phyloP scores from a whole-genome alignment of 345 rosid species.

The Eucalyptus erythrocorys region DNA sequence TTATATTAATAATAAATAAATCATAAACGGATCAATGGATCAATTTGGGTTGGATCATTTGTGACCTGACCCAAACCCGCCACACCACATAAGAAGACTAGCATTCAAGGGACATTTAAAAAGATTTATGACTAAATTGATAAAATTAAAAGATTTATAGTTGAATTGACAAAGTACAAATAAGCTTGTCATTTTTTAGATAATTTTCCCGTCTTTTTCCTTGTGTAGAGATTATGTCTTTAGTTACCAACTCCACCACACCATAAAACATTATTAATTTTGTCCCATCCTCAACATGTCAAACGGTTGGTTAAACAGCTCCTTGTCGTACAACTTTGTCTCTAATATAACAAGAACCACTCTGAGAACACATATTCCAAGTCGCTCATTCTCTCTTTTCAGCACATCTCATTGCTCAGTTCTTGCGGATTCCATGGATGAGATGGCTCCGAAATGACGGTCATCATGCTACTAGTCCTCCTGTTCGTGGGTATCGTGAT shows the following conservation, averaged over 20 bases:
- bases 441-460: background rate
- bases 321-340: background rate
- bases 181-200: background rate
- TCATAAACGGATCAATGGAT: no score
- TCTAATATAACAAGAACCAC: background rate
- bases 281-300: background rate
- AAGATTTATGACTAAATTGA: no score
- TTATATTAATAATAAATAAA: no score
- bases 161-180: no score
- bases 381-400: background rate
- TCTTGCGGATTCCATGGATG: background rate
- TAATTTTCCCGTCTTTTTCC: background rate
- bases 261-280: background rate
- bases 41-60: no score
- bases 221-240: background rate
- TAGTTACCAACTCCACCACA: background rate
- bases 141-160: no score
- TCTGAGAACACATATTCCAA: background rate
- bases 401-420: background rate
- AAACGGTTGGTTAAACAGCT: background rate
- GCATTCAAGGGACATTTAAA: no score
- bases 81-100: no score
- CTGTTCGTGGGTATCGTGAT: slow-evolving; percentile 25
- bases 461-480: slow-evolving; percentile 15
- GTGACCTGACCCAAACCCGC: fast-evolving